Evolutionary conservation across 2,329 filamentous ascomycete species (phyloP), one percentile per base, ranked within the genome.

Genomic region (Aphanoascus verrucosus): DNA sequence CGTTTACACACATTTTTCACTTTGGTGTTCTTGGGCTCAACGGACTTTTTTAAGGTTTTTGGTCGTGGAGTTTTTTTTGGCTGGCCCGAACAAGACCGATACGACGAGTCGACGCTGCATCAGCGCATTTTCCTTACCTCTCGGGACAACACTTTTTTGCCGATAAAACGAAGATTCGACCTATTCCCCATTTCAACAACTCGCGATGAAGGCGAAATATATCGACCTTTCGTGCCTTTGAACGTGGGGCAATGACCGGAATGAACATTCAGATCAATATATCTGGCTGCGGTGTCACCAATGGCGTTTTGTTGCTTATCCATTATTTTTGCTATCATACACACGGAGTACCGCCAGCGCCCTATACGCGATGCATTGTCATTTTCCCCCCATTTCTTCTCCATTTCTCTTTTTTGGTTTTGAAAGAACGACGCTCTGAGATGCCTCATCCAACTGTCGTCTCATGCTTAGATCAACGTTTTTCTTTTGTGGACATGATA

Each of bases 401-500:
- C 20, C n/a, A 2, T 9, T 43, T 51, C 40, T 44, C 12, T 23
- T 20, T n/a, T 5, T 20, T 44, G 35, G 35, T 8, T 14, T 23
- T 44, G 38, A 37, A 43, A 44, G 49, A 51, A 15, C 8, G 19
- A 23, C 43, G 4, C 9, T 49, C 31, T 31, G 15, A 37, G 32
- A 49, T 40, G 20, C 31, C 42, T 20, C 20, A 41, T 52, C 50
- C 48, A 52, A 49, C 42, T 35, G 20, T 47, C 11, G 15, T 44
- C 43, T 41, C 17, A 46, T 51, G 43, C 41, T 34, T 32, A 44
- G 38, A 40, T 32, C 47, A 53, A n/a, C n/a, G n/a, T 52, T 15
- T 58, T 55, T 50, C 41, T 44, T 48, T 47, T 56, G 55, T 51
- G 42, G 45, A 55, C 32, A 49, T 58, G 40, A 42, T 17, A 20